phyloP scores from a whole-genome alignment of 192 early-diverging fungal species.

The Coemansia sp. region DNA sequence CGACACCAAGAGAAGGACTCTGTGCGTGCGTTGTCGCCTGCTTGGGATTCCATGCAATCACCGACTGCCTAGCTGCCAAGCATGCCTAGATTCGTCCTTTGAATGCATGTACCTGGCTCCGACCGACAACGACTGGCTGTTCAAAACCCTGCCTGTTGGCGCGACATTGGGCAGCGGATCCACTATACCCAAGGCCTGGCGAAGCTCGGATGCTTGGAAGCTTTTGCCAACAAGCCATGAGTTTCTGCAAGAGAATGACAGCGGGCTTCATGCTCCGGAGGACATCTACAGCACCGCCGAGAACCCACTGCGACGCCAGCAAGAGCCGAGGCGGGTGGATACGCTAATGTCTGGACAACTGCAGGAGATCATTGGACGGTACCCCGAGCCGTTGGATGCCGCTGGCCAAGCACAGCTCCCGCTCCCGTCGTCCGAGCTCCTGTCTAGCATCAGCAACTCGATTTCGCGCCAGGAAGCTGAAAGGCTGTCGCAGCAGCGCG shows the following conservation, averaged over 20 bases:
- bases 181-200: background rate
- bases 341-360: slow-evolving; percentile 4
- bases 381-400: slow-evolving; percentile 4
- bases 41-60: slow-evolving; percentile 14
- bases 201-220: slow-evolving; percentile 3
- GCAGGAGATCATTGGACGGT: background rate
- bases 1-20: background rate
- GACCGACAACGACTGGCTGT: slow-evolving; percentile 19
- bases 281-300: slow-evolving; percentile 7
- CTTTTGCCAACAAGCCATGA: slow-evolving; percentile 10
- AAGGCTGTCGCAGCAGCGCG: background rate
- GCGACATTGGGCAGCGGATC: background rate
- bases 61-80: slow-evolving; percentile 1
- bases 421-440: slow-evolving; percentile 49
- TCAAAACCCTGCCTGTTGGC: slow-evolving; percentile 7
- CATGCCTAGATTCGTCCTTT: slow-evolving; percentile 9
- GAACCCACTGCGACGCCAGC: slow-evolving; percentile 15
- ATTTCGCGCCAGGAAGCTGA: slow-evolving; percentile 24
- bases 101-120: slow-evolving; percentile 14
- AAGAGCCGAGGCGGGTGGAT: background rate
- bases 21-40: slow-evolving; percentile 39
- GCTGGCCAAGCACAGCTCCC: slow-evolving; percentile 4
- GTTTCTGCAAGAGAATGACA: slow-evolving; percentile 22
- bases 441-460: slow-evolving; percentile 29
- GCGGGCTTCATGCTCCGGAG: slow-evolving; percentile 8